Evolutionary conservation across 2,329 filamentous ascomycete species (phyloP), one percentile per base, ranked within the genome.

Genomic region (Nigrograna mackinnonii): DNA sequence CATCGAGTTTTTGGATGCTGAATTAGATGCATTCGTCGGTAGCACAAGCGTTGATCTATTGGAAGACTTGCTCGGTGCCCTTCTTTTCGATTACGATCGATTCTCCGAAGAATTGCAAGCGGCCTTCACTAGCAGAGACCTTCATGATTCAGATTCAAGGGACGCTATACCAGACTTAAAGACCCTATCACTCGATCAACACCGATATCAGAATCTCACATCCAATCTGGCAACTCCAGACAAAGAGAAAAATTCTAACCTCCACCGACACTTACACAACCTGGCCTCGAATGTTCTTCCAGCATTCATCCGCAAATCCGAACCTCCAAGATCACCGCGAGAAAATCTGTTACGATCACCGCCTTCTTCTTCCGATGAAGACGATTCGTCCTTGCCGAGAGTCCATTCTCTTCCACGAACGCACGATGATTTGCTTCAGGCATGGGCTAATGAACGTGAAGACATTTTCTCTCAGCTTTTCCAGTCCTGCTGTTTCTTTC

Each of bases 381-480:
- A 21, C 13, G 7, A 13, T 7, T 22, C 28, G 9, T 21, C 28
- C 5, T 24, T 41, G 6, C n/a, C n/a, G n/a, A n/a, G n/a, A n/a
- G n/a, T n/a, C n/a, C 31, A 41, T 33, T 26, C 39, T 7, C 32
- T 26, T 5, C 39, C 39, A 5, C 39, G 32, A 19, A 41, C 39
- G 11, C 19, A 17, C 32, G 4, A 7, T 4, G 39, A 41, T 22
- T 22, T 41, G 11, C 21, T 41, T 5, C 39, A 41, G 31, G 39
- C 32, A 5, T 41, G 39, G 39, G 39, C 35, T 30, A 41, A 41
- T 18, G 39, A 41, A 17, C 39, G 39, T 17, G 39, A 36, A 17
- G 39, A 41, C 18, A 41, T 41, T 12, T 41, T 35, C 39, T 35
- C 39, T 4, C 39, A 36, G 22, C 39, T 41, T 4, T 41, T 41